Evolutionary conservation across 2,329 filamentous ascomycete species (phyloP).

Genomic region (Trichoderma guizhouense): DNA sequence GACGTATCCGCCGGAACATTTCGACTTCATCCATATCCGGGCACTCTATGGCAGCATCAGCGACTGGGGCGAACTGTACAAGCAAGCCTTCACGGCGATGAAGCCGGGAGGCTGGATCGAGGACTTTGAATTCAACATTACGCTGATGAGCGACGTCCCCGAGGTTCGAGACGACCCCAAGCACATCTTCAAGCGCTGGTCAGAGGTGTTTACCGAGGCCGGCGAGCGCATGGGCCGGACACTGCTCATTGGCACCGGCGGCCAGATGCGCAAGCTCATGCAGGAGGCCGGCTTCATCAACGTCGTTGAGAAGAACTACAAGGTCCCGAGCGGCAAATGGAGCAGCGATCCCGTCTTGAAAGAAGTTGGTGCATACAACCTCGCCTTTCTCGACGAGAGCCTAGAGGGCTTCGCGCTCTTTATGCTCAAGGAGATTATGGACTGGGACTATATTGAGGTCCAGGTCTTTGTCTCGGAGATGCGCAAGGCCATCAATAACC

Average conservation of each 20-base stretch:
- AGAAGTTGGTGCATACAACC: conserved; percentile 23
- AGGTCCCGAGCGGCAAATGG: conserved; percentile 21
- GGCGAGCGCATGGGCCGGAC: conserved; percentile 26
- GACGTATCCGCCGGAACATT: conserved; percentile 29
- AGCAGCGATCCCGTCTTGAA: conserved; percentile 20
- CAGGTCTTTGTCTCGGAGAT: conserved; percentile 27
- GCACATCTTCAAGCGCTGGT: conserved; percentile 30
- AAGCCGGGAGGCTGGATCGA: conserved; percentile 15
- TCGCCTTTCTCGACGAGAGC: conserved; percentile 27
- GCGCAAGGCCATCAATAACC: conserved; percentile 24
- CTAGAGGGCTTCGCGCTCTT: conserved; percentile 30
- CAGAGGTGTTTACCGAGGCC: conserved; percentile 25
- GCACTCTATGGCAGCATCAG: conserved; percentile 11
- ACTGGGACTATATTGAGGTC: conserved; percentile 26
- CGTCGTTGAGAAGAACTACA: conserved; percentile 18
- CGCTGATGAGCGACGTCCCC: conserved; percentile 23
- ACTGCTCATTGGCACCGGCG: conserved; percentile 23
- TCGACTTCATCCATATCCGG: conserved; percentile 23
- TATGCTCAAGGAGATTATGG: conserved; percentile 29
- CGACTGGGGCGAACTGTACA: conserved; percentile 12
- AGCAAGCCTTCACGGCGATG: background rate
- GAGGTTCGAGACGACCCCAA: conserved; percentile 24
- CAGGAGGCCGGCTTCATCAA: conserved; percentile 26
- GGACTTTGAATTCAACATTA: conserved; percentile 24
- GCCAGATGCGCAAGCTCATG: conserved; percentile 25